Evolutionary conservation across 371 early-diverging fungal genomes (phyloP).

Genomic region (Coemansia sp.): DNA sequence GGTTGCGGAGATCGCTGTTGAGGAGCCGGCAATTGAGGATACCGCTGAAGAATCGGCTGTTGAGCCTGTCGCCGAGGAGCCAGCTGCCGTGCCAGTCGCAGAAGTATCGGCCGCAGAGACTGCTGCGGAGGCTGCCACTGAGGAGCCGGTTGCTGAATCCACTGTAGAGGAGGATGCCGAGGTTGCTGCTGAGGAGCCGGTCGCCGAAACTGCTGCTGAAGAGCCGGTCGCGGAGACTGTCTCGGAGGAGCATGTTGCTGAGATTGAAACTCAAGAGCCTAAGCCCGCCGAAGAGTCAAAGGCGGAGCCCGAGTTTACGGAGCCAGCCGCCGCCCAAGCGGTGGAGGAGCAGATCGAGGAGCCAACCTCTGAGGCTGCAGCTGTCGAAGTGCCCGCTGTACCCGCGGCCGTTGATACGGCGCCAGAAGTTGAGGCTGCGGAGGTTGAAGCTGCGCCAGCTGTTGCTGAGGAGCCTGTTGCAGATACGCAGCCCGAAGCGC

Average conservation of each 20-base stretch:
- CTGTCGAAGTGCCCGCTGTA: not conserved
- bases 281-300: not conserved
- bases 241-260: not conserved
- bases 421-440: not conserved
- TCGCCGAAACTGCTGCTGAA: too few species aligned
- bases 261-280: not conserved
- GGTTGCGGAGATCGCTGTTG: not conserved
- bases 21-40: slow-evolving; percentile 10
- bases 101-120: too few species aligned
- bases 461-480: slow-evolving; percentile 5
- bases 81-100: not conserved
- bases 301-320: too few species aligned
- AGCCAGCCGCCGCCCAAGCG: not conserved
- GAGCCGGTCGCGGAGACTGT: slow-evolving; percentile 6
- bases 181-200: too few species aligned
- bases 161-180: too few species aligned
- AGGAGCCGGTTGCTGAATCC: too few species aligned
- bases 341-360: not conserved
- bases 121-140: too few species aligned
- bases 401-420: slow-evolving; percentile 1
- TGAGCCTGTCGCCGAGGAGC: slow-evolving; percentile 8
- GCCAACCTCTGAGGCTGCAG: too few species aligned
- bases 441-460: not conserved
- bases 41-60: not conserved
- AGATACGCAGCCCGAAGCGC: too few species aligned